Percentiles rank a stretch among this genome's conserved stretches.
Evolutionary conservation across 345 rosid species (phyloP).

Genomic region (Triadica sebifera): DNA sequence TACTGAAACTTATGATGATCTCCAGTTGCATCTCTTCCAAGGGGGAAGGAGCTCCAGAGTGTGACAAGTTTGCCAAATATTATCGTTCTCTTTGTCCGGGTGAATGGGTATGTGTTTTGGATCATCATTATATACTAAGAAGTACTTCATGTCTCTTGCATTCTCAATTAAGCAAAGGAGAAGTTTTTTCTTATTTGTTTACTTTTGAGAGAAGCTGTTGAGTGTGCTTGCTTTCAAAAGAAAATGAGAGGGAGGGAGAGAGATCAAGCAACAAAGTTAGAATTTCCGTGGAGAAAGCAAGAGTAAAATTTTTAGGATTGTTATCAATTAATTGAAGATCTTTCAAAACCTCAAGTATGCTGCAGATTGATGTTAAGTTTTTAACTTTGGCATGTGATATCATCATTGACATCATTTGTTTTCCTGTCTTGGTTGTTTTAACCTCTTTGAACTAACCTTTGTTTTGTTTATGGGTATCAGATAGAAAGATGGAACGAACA

Average conservation of each 20-base stretch:
- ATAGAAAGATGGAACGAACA: conserved; percentile 95
- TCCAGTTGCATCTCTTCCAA: conserved; percentile 82
- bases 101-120: conserved; percentile 74
- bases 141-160: neutral
- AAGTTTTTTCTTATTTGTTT: neutral
- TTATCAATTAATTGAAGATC: neutral
- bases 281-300: too few species aligned
- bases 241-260: neutral
- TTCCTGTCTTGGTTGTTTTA: neutral
- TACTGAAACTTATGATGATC: conserved; percentile 19
- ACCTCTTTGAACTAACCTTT: neutral
- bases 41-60: conserved; percentile 89
- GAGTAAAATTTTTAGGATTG: neutral
- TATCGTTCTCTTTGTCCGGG: conserved; percentile 95
- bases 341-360: too few species aligned
- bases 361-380: neutral
- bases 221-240: neutral
- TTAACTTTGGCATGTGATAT: neutral
- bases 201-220: neutral
- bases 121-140: neutral
- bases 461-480: conserved; percentile 32
- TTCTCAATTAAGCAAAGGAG: neutral
- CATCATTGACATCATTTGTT: neutral
- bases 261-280: neutral
- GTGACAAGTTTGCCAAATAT: conserved; percentile 87